Conservation (phyloP, 2,329 filamentous ascomycete species). For the Colletotrichum tofieldiae region DNA sequence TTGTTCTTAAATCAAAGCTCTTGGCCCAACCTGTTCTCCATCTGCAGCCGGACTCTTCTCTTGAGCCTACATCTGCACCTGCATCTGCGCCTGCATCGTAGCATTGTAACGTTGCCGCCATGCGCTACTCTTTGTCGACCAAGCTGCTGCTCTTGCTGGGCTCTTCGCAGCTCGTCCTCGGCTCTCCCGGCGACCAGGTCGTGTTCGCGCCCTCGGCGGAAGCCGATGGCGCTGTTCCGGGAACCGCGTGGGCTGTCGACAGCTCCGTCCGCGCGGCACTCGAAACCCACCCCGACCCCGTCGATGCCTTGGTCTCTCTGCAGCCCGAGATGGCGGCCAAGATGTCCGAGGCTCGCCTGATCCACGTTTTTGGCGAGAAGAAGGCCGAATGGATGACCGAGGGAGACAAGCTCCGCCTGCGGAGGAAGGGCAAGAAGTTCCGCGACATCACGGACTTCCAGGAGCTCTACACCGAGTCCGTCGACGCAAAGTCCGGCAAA, state of each 20-base stretch:
- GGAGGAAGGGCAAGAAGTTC: conserved; percentile 77
- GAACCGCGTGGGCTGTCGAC: not conserved
- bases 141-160: conserved; percentile 34
- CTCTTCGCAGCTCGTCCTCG: conserved; percentile 33
- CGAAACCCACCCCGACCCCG: conserved; percentile 48
- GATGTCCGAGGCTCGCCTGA: conserved; percentile 65
- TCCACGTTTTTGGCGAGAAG: conserved; percentile 76
- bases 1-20: not conserved
- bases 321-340: conserved; percentile 48
- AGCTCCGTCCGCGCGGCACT: conserved; percentile 46
- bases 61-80: not conserved
- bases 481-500: conserved; percentile 47
- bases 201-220: conserved; percentile 13
- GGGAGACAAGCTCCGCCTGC: conserved; percentile 79
- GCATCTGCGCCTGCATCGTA: not conserved
- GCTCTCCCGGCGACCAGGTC: conserved; percentile 22
- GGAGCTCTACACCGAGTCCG: conserved; percentile 59
- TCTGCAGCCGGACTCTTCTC: not conserved
- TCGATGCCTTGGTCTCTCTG: conserved; percentile 49
- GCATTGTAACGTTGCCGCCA: not conserved
- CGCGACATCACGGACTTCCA: conserved; percentile 80
- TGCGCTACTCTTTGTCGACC: conserved; percentile 34
- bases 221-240: not conserved
- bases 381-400: conserved; percentile 79
- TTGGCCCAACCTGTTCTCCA: not conserved